Percentiles rank a stretch among this genome's conserved stretches.
phyloP scores from a whole-genome alignment of 2,329 filamentous ascomycete species.

The Colletotrichum sp. region DNA sequence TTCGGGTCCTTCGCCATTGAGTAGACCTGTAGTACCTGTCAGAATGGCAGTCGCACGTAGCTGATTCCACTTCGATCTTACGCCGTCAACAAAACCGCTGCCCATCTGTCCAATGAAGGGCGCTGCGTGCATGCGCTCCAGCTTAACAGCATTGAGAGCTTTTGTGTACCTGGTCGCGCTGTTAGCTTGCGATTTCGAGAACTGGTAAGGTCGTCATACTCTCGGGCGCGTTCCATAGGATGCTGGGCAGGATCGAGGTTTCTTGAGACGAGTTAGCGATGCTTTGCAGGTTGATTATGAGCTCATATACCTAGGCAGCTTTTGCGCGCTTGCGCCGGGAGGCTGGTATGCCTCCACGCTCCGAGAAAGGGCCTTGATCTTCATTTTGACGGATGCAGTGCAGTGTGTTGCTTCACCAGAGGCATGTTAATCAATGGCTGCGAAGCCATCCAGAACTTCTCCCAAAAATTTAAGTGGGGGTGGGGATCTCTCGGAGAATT shows the following conservation, averaged over 20 bases:
- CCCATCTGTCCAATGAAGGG: conserved; percentile 85
- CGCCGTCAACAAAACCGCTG: conserved; percentile 88
- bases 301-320: conserved; percentile 47
- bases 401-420: background rate
- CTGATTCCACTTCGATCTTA: conserved; percentile 30
- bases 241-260: conserved; percentile 86
- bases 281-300: background rate
- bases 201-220: conserved; percentile 75
- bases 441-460: conserved; percentile 11
- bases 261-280: conserved; percentile 34
- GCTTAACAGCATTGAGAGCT: conserved; percentile 78
- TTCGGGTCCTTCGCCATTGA: conserved; percentile 80
- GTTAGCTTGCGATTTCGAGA: conserved; percentile 14
- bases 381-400: conserved; percentile 39
- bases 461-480: conserved; percentile 24
- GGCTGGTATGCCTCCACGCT: conserved; percentile 68
- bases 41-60: background rate
- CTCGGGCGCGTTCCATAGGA: conserved; percentile 88
- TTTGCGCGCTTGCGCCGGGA: conserved; percentile 68
- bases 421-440: background rate
- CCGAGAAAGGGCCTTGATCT: conserved; percentile 71
- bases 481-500: conserved; percentile 14
- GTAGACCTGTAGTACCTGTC: conserved; percentile 50
- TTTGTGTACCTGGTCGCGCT: conserved; percentile 39
- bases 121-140: conserved; percentile 85